A percentile compares a stretch with the other conserved stretches of the same genome.
These are phyloP conservation scores for Suillus subaureus DNA, from an alignment of 768 basidiomycete genomes.

Conservation along the genomic window DNA sequence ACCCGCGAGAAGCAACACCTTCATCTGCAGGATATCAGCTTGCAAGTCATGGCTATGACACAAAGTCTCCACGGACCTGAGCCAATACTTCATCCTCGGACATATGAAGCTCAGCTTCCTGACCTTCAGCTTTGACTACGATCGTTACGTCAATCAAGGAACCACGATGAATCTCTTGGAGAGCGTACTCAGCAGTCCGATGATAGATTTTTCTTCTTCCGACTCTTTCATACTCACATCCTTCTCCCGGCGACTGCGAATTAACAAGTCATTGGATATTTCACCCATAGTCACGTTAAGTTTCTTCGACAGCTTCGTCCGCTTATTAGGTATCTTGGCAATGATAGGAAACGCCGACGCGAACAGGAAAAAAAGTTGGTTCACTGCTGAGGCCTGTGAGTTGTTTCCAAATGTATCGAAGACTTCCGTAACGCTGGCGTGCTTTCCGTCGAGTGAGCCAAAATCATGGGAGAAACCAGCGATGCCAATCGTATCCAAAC, in stretches of 20 bases:
- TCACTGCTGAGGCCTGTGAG: constrained; percentile 24
- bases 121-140: constrained; percentile 39
- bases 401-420: constrained; percentile 38
- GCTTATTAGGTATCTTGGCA: constrained; percentile 37
- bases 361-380: constrained; percentile 39
- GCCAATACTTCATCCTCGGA: constrained; percentile 23
- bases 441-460: constrained; percentile 49
- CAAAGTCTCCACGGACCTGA: constrained; percentile 6
- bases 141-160: not conserved
- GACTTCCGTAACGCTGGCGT: constrained; percentile 40
- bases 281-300: constrained; percentile 36
- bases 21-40: constrained; percentile 14
- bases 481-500: constrained; percentile 57
- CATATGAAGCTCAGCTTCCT: constrained; percentile 26
- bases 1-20: constrained; percentile 15
- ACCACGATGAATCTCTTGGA: not conserved
- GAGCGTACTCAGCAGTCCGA: constrained; percentile 15
- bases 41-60: not conserved
- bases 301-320: constrained; percentile 30
- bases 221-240: constrained; percentile 23
- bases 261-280: constrained; percentile 42
- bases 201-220: constrained; percentile 22
- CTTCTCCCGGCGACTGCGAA: constrained; percentile 35
- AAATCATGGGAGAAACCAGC: constrained; percentile 63
- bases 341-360: constrained; percentile 36